Evolutionary conservation across 2,329 filamentous ascomycete species (phyloP), one percentile per base, ranked within the genome.

Genomic region (Lecanicillium sp.): DNA sequence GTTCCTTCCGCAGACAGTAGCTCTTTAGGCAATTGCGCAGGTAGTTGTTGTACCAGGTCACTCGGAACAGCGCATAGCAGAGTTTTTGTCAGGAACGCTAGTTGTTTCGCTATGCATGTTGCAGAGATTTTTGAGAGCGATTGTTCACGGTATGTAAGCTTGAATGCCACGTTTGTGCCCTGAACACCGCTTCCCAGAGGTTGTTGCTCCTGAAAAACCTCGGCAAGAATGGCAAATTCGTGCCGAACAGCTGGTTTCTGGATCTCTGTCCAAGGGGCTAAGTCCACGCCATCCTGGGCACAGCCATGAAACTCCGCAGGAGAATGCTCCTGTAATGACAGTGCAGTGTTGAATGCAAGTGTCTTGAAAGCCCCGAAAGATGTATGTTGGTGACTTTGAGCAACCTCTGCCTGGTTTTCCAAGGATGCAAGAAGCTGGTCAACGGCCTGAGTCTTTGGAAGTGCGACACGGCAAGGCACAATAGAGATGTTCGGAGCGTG

Each of bases 401-500:
- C 16, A 27, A 47, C 25, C 15, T 40, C 27, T 6, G 35, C 35
- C 20, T 34, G 9, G 4, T 48, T 40, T 7, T 37, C 35, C 2
- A 57, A 44, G 12, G 46, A 36, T 2, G 42, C 33, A 4, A 54
- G 28, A 9, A 48, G 40, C 18, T 45, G 33, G n/a, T 28, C 17
- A 14, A 45, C 6, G 20, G 42, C 43, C 37, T 46, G 43, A 13
- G 15, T 17, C 25, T 43, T 33, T 4, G 47, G 47, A 18, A 50
- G 32, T 3, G 51, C 37, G 4, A 62, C 48, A 14, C 58, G 50
- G n/a, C 53, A 47, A 2, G 58, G 59, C 14, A 60, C 47, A 22
- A 53, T 54, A 7, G 57, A 57, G 37, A 61, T 59, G 2, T 53
- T 59, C 5, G 56, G 58, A 2, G 57, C 58, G 35, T 59, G 56